Percentiles rank a stretch among this genome's conserved stretches.
phyloP scores from a whole-genome alignment of 2,329 filamentous ascomycete genomes.

The Fusarium sp. region DNA sequence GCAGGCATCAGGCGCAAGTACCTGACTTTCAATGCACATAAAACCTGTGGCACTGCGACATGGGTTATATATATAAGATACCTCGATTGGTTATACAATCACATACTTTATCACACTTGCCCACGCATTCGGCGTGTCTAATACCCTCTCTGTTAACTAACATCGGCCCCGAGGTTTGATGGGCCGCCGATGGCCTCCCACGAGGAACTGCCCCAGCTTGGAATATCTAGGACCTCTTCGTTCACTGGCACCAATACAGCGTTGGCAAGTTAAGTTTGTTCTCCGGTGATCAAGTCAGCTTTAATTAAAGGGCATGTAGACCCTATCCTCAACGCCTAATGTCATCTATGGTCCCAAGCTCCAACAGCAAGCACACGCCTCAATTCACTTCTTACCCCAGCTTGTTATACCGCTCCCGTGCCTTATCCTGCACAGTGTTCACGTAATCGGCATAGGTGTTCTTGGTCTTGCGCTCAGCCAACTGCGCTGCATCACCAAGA shows the following conservation, averaged over 20 bases:
- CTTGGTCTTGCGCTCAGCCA: slow-evolving; percentile 72
- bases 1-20: not conserved
- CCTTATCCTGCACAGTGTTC: slow-evolving; percentile 73
- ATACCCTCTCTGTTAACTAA: not conserved
- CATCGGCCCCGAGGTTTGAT: not conserved
- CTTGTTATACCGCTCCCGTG: slow-evolving; percentile 74
- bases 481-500: slow-evolving; percentile 74
- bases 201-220: not conserved
- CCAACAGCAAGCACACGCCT: not conserved
- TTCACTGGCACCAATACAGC: not conserved
- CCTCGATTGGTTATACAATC: slow-evolving; percentile 13
- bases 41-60: not conserved
- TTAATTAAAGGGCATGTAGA: not conserved
- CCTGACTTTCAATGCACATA: not conserved
- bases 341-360: slow-evolving; percentile 10
- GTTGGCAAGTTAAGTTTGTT: not conserved
- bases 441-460: slow-evolving; percentile 73
- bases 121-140: not conserved
- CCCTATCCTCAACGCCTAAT: slow-evolving; percentile 16
- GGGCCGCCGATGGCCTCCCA: not conserved
- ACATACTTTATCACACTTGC: not conserved
- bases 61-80: slow-evolving; percentile 33
- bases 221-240: too few relatives aligned
- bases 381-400: slow-evolving; percentile 53
- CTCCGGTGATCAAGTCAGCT: not conserved